Percentiles rank a stretch among this genome's conserved stretches.
These are phyloP conservation scores for Cryptococcus sp. DNA, from an alignment of 1,284 basidiomycete genomes.

Conservation along the genomic window DNA sequence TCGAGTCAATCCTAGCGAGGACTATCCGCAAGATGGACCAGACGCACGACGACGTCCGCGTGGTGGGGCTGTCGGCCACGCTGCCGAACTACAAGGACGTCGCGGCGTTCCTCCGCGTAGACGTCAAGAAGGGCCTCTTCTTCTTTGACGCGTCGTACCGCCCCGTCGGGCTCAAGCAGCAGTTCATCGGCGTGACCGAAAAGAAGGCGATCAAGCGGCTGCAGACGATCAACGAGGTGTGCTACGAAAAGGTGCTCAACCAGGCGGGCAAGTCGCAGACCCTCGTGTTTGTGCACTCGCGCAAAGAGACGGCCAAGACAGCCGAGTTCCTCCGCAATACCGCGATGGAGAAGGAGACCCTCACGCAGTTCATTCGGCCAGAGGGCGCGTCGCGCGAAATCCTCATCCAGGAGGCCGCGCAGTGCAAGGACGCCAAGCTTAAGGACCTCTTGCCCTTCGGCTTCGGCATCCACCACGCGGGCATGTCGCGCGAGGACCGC, in stretches of 20 bases:
- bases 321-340: slow-evolving; percentile 91
- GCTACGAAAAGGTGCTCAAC: slow-evolving; percentile 96
- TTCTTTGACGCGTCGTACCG: slow-evolving; percentile 94
- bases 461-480: slow-evolving; percentile 98
- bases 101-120: slow-evolving; percentile 95
- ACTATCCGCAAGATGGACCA: slow-evolving; percentile 95
- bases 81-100: slow-evolving; percentile 98
- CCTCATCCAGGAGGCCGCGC: slow-evolving; percentile 74
- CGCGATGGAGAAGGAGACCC: slow-evolving; percentile 94
- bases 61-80: slow-evolving; percentile 94
- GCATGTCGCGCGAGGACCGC: slow-evolving; percentile 93
- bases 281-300: slow-evolving; percentile 95
- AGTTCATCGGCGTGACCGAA: slow-evolving; percentile 97
- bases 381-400: slow-evolving; percentile 86
- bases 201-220: slow-evolving; percentile 99
- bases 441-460: slow-evolving; percentile 93
- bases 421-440: slow-evolving; percentile 79
- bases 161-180: slow-evolving; percentile 92
- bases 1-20: slow-evolving; percentile 87
- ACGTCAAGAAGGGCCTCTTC: slow-evolving; percentile 87
- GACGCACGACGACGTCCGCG: slow-evolving; percentile 83
- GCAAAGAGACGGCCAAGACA: slow-evolving; percentile 98
- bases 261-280: slow-evolving; percentile 76
- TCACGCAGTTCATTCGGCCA: slow-evolving; percentile 89
- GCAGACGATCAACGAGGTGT: slow-evolving; percentile 98